Conservation (phyloP, 2,329 filamentous ascomycete genomes). For the Gaeumannomyces tritici region DNA sequence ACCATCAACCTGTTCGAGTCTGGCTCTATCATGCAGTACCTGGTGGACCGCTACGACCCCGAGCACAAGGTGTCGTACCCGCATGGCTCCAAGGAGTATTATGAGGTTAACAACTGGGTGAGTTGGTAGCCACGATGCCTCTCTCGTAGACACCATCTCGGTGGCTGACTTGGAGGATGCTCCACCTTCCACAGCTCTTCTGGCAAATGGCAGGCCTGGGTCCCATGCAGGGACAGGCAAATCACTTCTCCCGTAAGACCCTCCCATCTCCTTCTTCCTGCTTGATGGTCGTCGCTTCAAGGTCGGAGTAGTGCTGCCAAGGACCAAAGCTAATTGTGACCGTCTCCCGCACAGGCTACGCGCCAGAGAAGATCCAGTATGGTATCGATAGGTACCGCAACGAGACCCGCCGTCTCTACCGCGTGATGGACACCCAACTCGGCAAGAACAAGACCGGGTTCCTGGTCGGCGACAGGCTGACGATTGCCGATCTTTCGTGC, state of each 20-base stretch:
- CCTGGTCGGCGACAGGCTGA: constrained; percentile 58
- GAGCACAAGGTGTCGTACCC: constrained; percentile 80
- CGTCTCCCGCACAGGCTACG: constrained; percentile 43
- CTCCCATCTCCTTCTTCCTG: too few relatives aligned
- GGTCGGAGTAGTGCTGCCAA: neutral
- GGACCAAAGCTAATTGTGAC: neutral
- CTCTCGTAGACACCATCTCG: neutral
- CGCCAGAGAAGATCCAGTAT: constrained; percentile 73
- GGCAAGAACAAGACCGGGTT: constrained; percentile 43
- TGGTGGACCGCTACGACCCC: constrained; percentile 71
- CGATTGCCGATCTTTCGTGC: constrained; percentile 70
- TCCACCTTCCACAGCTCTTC: constrained; percentile 33
- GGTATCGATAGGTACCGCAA: constrained; percentile 74
- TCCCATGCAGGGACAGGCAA: constrained; percentile 76
- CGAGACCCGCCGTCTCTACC: constrained; percentile 75
- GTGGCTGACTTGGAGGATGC: neutral
- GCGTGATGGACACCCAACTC: constrained; percentile 66
- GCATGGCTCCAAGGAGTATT: constrained; percentile 60
- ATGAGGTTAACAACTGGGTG: constrained; percentile 73
- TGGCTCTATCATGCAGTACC: constrained; percentile 75
- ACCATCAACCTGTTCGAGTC: constrained; percentile 73
- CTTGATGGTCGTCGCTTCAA: neutral
- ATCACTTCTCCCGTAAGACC: constrained; percentile 62
- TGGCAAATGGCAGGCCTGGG: constrained; percentile 75
- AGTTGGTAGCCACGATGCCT: constrained; percentile 9